Percentiles rank a stretch among this genome's conserved stretches.
Evolutionary conservation across 495 filamentous ascomycete species (phyloP).

Genomic region (Pyrenula aspistea): DNA sequence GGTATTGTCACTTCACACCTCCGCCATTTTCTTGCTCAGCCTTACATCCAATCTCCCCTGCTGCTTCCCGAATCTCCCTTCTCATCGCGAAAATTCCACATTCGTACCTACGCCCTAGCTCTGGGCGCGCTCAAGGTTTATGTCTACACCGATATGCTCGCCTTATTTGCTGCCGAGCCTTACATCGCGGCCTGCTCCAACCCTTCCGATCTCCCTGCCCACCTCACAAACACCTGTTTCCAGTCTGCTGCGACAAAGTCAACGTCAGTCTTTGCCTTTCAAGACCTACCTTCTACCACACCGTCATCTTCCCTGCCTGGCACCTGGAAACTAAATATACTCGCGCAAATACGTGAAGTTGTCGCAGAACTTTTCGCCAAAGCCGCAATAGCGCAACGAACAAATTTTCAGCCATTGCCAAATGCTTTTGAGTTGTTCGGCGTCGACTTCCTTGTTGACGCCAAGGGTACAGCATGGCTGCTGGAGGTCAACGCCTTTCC

Average conservation of each 20-base stretch:
- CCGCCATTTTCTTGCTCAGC: conserved; percentile 89
- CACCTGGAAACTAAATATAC: conserved; percentile 49
- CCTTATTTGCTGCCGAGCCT: conserved; percentile 66
- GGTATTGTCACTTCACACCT: conserved; percentile 78
- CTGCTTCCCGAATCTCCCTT: conserved; percentile 38
- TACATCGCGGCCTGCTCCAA: conserved; percentile 42
- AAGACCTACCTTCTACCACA: conserved; percentile 41
- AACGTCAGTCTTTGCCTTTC: conserved; percentile 54
- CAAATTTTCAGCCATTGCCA: conserved; percentile 82
- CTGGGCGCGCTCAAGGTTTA: conserved; percentile 68
- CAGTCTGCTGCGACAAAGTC: conserved; percentile 46
- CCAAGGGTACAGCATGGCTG: conserved; percentile 48
- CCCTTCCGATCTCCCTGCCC: conserved; percentile 49
- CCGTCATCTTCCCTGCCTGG: background rate
- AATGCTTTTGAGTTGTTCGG: conserved; percentile 91
- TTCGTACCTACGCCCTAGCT: conserved; percentile 79
- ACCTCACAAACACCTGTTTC: conserved; percentile 93
- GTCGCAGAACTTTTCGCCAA: conserved; percentile 74
- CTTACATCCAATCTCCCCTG: conserved; percentile 87
- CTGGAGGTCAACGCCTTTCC: conserved; percentile 96
- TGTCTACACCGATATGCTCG: conserved; percentile 83
- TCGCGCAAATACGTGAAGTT: conserved; percentile 56
- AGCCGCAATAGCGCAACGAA: conserved; percentile 64
- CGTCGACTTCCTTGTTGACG: conserved; percentile 79
- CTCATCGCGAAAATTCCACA: conserved; percentile 80